phyloP scores from a whole-genome alignment of 2,329 filamentous ascomycete genomes.

The Penicillium rolfsii region DNA sequence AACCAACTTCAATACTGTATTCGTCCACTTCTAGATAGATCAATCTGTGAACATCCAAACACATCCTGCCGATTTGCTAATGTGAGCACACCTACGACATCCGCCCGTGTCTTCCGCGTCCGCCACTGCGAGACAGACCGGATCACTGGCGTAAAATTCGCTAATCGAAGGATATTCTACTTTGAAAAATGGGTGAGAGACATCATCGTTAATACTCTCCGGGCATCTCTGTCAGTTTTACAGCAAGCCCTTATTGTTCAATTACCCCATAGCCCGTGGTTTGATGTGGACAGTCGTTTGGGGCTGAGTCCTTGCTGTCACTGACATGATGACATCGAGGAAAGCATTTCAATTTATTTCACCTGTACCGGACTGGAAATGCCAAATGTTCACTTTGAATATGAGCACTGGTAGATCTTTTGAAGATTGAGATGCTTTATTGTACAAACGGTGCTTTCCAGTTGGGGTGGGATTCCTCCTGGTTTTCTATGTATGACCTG shows the following conservation, averaged over 20 bases:
- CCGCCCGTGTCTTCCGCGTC: conserved; percentile 22
- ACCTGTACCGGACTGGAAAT: background rate
- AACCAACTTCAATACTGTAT: too few relatives aligned
- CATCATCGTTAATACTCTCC: background rate
- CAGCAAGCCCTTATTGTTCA: too few relatives aligned
- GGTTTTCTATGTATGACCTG: background rate
- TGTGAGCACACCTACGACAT: background rate
- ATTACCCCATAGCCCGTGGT: background rate
- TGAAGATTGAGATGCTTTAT: background rate
- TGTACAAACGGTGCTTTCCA: background rate
- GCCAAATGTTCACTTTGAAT: background rate
- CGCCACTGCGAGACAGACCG: conserved; percentile 24
- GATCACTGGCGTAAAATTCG: conserved; percentile 19
- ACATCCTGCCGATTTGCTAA: background rate
- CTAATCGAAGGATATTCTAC: conserved; percentile 11
- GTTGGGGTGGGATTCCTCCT: background rate
- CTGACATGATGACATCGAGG: conserved; percentile 4
- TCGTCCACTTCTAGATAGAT: background rate
- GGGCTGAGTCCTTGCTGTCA: background rate
- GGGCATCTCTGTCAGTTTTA: too few relatives aligned
- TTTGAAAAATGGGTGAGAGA: conserved; percentile 11
- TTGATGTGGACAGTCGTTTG: background rate
- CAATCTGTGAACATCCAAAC: too few relatives aligned
- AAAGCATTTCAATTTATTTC: background rate
- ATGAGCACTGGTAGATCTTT: too few relatives aligned